Evolutionary conservation across 2,329 filamentous ascomycete genomes (phyloP).

Genomic region (Mariannaea sp.): DNA sequence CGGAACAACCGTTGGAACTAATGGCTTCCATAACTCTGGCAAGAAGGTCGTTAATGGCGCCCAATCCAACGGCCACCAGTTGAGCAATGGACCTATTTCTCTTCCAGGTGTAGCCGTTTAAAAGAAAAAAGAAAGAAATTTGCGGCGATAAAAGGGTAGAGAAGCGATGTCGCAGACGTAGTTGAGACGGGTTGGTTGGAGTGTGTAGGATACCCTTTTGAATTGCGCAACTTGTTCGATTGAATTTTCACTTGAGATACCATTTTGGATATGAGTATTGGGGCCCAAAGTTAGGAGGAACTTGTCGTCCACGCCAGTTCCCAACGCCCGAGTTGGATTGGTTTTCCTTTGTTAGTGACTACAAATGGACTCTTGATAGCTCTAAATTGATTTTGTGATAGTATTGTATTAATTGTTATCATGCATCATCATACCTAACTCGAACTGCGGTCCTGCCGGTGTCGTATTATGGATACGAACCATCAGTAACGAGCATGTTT

Average conservation of each 20-base stretch:
- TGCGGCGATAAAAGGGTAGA: background rate
- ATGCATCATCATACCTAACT: too few relatives aligned
- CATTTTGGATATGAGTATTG: conserved; percentile 19
- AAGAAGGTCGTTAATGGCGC: conserved; percentile 14
- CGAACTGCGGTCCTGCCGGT: too few relatives aligned
- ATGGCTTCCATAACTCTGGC: conserved; percentile 25
- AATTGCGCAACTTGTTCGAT: conserved; percentile 24
- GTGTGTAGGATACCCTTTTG: conserved; percentile 36
- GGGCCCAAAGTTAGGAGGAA: conserved; percentile 20
- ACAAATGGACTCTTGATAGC: conserved; percentile 25
- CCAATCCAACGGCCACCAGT: conserved; percentile 20
- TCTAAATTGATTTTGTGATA: conserved; percentile 27
- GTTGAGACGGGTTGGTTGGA: conserved; percentile 6
- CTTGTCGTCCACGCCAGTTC: conserved; percentile 17
- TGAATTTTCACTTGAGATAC: conserved; percentile 17
- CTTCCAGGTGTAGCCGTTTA: conserved; percentile 25
- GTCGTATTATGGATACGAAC: too few relatives aligned
- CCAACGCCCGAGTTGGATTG: conserved; percentile 20
- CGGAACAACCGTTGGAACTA: conserved; percentile 12
- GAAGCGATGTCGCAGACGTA: conserved; percentile 11
- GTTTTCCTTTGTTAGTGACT: conserved; percentile 29
- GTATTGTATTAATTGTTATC: too few relatives aligned
- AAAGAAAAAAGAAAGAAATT: background rate
- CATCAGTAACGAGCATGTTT: too few relatives aligned
- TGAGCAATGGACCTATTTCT: conserved; percentile 25